Conservation (phyloP, 176 grass and related monocot species). For the Puya raimondii region DNA sequence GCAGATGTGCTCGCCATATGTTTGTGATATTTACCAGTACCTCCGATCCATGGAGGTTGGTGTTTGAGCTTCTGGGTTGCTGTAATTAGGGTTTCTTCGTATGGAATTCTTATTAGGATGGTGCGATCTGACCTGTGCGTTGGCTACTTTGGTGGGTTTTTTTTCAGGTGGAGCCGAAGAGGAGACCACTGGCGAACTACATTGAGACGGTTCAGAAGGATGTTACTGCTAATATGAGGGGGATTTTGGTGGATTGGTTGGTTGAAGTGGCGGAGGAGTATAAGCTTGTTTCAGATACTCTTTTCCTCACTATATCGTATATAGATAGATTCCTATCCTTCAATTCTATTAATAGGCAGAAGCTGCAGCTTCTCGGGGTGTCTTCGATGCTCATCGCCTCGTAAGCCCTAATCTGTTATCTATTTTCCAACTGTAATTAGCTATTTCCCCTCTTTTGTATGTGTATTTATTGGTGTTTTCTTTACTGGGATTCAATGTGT, state of each 20-base stretch:
- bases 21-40: constrained; percentile 79
- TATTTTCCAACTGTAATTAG: neutral
- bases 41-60: constrained; percentile 80
- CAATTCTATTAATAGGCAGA: constrained; percentile 49
- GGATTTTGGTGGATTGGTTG: constrained; percentile 85
- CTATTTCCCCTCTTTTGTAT: neutral
- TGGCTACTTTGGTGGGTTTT: neutral
- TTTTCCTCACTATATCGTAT: constrained; percentile 70
- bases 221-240: constrained; percentile 66
- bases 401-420: constrained; percentile 29
- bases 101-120: neutral
- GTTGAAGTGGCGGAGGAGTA: constrained; percentile 96
- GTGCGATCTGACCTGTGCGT: neutral
- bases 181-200: constrained; percentile 47
- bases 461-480: neutral
- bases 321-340: constrained; percentile 73
- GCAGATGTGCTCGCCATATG: constrained; percentile 42
- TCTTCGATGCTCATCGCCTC: constrained; percentile 73
- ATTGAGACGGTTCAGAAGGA: constrained; percentile 66
- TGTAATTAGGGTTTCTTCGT: neutral
- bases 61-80: neutral
- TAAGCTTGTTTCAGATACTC: constrained; percentile 76
- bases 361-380: constrained; percentile 82
- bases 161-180: constrained; percentile 41
- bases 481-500: neutral